phyloP scores from a whole-genome alignment of 148 eudicot species.

The Suaeda aralocaspica region DNA sequence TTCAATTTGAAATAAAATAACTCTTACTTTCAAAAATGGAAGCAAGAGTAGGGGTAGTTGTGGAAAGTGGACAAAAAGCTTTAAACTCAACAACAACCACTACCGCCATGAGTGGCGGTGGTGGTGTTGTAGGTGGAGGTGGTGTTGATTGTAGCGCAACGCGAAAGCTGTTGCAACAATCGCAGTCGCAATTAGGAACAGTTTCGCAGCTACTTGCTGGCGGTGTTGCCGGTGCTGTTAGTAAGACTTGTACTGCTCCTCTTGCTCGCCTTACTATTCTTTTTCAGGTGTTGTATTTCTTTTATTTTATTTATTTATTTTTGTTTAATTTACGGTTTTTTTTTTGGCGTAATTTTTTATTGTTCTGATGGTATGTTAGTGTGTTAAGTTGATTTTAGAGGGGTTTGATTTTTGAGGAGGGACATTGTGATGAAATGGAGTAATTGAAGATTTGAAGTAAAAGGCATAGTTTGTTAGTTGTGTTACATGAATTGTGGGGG shows the following conservation, averaged over 20 bases:
- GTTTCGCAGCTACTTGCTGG: conserved; percentile 73
- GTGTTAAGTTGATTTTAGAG: too few species aligned
- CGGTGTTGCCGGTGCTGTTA: conserved; percentile 76
- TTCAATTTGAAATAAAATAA: too few species aligned
- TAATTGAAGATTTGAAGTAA: too few species aligned
- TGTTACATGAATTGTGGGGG: too few species aligned
- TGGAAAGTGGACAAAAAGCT: conserved; percentile 20
- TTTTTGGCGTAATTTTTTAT: too few species aligned
- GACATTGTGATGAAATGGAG: too few species aligned
- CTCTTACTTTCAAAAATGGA: conserved; percentile 24
- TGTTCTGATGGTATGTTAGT: too few species aligned
- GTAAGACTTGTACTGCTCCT: conserved; percentile 84
- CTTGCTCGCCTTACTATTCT: conserved; percentile 88
- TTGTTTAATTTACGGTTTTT: background rate
- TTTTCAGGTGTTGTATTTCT: conserved; percentile 52
- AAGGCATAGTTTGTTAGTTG: too few species aligned
- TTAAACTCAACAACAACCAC: conserved; percentile 30
- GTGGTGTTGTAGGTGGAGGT: conserved; percentile 37
- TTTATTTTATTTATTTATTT: too few species aligned
- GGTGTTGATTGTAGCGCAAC: conserved; percentile 45
- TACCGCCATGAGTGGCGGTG: too few species aligned
- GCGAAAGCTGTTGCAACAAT: conserved; percentile 40
- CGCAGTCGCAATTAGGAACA: conserved; percentile 52
- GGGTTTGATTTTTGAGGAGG: too few species aligned
- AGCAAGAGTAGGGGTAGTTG: conserved; percentile 28